A percentile compares a stretch with the other conserved stretches of the same genome.
phyloP scores from a whole-genome alignment of 2,329 filamentous ascomycete genomes.

The Clonostachys rhizophaga region DNA sequence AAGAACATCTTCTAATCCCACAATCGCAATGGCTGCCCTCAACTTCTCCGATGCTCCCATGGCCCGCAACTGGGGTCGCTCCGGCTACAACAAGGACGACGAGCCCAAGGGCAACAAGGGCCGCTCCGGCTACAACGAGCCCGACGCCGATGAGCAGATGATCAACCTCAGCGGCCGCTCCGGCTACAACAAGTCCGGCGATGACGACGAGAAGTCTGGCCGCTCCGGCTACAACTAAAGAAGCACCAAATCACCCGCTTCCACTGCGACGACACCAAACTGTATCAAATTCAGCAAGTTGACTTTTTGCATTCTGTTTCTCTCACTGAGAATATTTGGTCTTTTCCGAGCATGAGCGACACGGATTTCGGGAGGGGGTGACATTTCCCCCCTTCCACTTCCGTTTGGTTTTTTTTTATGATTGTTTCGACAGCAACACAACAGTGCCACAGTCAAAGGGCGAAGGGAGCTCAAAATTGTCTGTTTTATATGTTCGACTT shows the following conservation, averaged over 20 bases:
- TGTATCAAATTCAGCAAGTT: too few relatives aligned
- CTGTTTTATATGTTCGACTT: too few relatives aligned
- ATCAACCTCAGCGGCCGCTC: constrained; percentile 31
- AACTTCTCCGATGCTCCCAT: constrained; percentile 37
- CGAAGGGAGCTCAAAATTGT: too few relatives aligned
- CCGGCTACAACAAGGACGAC: constrained; percentile 32
- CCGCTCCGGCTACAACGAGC: constrained; percentile 43
- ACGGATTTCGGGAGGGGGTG: background rate
- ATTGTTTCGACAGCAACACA: too few relatives aligned
- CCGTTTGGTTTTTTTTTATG: too few relatives aligned
- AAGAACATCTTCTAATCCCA: constrained; percentile 1
- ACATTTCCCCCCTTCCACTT: background rate
- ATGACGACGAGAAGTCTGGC: constrained; percentile 15
- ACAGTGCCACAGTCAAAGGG: too few relatives aligned
- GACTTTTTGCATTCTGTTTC: too few relatives aligned
- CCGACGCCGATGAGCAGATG: constrained; percentile 9
- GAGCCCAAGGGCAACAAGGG: constrained; percentile 30
- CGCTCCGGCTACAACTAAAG: constrained; percentile 43
- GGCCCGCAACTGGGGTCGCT: constrained; percentile 27
- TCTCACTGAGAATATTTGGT: background rate
- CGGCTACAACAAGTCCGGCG: constrained; percentile 3
- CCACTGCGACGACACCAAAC: too few relatives aligned
- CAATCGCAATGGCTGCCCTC: constrained; percentile 24
- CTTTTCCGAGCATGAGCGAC: background rate
- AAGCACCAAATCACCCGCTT: background rate